Evolutionary conservation across 2,329 filamentous ascomycete genomes (phyloP).

Genomic region (Hymenoscyphus occultus): DNA sequence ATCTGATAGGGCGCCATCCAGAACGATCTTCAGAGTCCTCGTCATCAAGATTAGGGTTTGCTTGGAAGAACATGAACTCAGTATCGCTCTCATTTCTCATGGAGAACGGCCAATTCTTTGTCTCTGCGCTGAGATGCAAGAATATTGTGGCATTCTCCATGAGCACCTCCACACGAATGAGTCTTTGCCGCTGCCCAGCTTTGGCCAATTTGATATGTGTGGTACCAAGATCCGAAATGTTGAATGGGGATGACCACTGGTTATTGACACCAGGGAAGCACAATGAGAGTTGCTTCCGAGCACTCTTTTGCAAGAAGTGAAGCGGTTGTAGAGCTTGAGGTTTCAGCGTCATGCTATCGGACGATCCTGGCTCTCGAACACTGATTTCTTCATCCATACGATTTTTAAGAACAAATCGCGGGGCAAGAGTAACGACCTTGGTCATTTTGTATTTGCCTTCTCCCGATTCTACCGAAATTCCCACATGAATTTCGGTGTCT

Average conservation of each 20-base stretch:
- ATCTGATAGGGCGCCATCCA: constrained; percentile 88
- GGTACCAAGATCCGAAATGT: constrained; percentile 90
- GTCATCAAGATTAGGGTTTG: constrained; percentile 88
- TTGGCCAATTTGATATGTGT: constrained; percentile 93
- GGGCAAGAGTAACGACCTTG: constrained; percentile 89
- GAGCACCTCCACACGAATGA: constrained; percentile 83
- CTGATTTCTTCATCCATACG: constrained; percentile 85
- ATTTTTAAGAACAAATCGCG: constrained; percentile 91
- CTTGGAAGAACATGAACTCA: constrained; percentile 95
- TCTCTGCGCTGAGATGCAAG: constrained; percentile 84
- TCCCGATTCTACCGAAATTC: constrained; percentile 83
- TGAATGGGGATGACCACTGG: constrained; percentile 96
- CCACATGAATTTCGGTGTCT: constrained; percentile 82
- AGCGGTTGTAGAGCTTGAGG: constrained; percentile 79
- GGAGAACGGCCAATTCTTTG: constrained; percentile 95
- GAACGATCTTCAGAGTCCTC: constrained; percentile 80
- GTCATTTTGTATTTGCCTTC: constrained; percentile 98
- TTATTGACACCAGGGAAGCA: constrained; percentile 94
- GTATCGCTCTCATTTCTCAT: constrained; percentile 98
- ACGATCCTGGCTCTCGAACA: constrained; percentile 87
- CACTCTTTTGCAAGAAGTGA: constrained; percentile 81
- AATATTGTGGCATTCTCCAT: constrained; percentile 95
- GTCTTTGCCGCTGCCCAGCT: constrained; percentile 80
- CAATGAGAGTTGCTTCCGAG: constrained; percentile 84
- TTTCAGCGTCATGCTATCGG: constrained; percentile 75